Evolutionary conservation across 768 basidiomycete species (phyloP), one percentile per base, ranked within the genome.

Genomic region (Lyophyllum semitale): DNA sequence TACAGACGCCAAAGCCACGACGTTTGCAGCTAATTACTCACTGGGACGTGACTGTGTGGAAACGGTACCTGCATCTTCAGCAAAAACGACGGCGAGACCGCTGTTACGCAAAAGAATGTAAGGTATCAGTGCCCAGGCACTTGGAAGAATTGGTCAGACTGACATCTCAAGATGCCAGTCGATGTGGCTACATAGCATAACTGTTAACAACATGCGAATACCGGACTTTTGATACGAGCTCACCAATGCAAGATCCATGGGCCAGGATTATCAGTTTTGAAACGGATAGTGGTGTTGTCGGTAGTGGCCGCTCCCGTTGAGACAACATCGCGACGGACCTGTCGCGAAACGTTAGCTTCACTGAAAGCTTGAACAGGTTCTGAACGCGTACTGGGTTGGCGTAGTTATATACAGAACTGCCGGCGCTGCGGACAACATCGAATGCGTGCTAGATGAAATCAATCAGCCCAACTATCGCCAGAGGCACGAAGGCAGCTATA

Each of bases 381-480:
- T 6, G 26, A 35, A 42, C 17, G 27, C 41, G 20, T 26, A 55
- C 57, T 2, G 86, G 87, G 64, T 85, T 84, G 22, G 58, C 65
- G 42, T 71, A 77, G 64, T 80, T 78, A 53, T 66, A 68, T 1
- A 33, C 49, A 4, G 64, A 59, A 22, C 61, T 71, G 12, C 71
- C 76, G 41, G 69, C 73, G 52, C 66, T 73, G 53, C 71, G 67
- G 30, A 78, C 67, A 20, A 79, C 73, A 46, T 70, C 69, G 52
- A 80, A 80, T 20, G 69, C 54, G 50, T 76, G 72, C 62, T 66
- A 54, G 12, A 40, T n/a, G 17, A 20, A 32, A 18, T 17, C 13
- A 37, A 38, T 38, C 37, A 38, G 37, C 33, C 26, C 23, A 22
- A 51, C 6, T 15, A 33, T 38, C 37, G 37, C 15, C 15, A 15